Evolutionary conservation across 73 alveolate genomes (phyloP).

Genomic region (Tetrahymena elliotti): DNA sequence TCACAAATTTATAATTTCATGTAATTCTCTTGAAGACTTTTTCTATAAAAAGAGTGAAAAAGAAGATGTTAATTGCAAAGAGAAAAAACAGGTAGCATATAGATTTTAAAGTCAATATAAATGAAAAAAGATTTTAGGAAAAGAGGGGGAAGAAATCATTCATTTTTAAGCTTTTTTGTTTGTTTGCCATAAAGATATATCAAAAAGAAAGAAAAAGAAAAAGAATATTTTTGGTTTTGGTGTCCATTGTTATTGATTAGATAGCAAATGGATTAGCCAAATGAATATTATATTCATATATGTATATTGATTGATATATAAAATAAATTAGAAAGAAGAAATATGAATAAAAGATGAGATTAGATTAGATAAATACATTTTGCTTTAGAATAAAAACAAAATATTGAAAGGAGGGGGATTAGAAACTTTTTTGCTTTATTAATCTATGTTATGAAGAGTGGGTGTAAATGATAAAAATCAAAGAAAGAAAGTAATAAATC

Average conservation of each 20-base stretch:
- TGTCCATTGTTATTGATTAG: neutral
- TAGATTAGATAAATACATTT: neutral
- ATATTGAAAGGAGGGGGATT: neutral
- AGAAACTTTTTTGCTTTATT: neutral
- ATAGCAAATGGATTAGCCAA: neutral
- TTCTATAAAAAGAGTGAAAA: neutral
- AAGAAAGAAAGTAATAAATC: too few relatives aligned
- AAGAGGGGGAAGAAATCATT: neutral
- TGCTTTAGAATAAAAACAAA: neutral
- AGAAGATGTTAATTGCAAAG: neutral
- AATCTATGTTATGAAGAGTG: neutral
- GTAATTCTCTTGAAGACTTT: neutral
- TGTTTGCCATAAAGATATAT: neutral
- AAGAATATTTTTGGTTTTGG: neutral
- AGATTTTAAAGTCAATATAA: neutral
- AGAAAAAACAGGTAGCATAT: neutral
- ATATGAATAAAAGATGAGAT: neutral
- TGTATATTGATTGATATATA: too few relatives aligned
- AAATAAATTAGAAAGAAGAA: neutral
- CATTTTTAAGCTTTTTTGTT: neutral
- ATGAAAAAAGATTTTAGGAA: neutral
- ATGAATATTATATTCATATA: too few relatives aligned
- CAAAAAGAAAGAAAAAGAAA: neutral
- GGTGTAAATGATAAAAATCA: neutral
- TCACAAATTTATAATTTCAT: neutral